Conservation (phyloP, 2,329 filamentous ascomycete genomes). For the Aspergillus uvarum region DNA sequence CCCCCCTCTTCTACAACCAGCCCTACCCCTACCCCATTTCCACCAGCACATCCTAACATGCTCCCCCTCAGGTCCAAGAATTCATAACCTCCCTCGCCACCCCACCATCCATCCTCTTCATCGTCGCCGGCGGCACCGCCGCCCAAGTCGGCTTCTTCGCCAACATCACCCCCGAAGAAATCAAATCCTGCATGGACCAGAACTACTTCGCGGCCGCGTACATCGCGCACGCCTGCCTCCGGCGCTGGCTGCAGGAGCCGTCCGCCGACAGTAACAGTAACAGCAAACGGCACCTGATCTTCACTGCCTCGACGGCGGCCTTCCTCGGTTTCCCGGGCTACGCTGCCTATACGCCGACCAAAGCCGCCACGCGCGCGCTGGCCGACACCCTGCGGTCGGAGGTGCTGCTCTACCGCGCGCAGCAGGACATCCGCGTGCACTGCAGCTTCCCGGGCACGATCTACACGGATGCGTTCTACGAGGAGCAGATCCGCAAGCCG, state of each 20-base stretch:
- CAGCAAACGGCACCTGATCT: slow-evolving; percentile 9
- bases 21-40: background rate
- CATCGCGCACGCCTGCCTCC: slow-evolving; percentile 9
- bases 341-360: slow-evolving; percentile 15
- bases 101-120: slow-evolving; percentile 17
- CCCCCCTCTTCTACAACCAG: no score
- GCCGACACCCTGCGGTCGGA: slow-evolving; percentile 17
- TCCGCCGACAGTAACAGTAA: background rate
- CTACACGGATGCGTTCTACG: slow-evolving; percentile 6
- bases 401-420: slow-evolving; percentile 9
- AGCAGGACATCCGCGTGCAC: slow-evolving; percentile 6
- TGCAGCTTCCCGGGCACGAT: slow-evolving; percentile 12
- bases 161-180: slow-evolving; percentile 13
- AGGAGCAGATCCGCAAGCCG: slow-evolving; percentile 9
- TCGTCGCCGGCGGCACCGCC: slow-evolving; percentile 18
- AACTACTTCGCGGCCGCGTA: slow-evolving; percentile 15
- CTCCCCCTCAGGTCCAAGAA: background rate
- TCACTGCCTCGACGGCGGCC: slow-evolving; percentile 12
- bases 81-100: background rate
- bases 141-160: slow-evolving; percentile 21
- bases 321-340: slow-evolving; percentile 15
- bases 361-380: slow-evolving; percentile 14
- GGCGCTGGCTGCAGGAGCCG: slow-evolving; percentile 7
- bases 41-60: background rate
- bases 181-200: slow-evolving; percentile 14